Base-by-base conservation (phyloP, 2,329 filamentous ascomycete genomes). In the Escovopsis sp. region DNA sequence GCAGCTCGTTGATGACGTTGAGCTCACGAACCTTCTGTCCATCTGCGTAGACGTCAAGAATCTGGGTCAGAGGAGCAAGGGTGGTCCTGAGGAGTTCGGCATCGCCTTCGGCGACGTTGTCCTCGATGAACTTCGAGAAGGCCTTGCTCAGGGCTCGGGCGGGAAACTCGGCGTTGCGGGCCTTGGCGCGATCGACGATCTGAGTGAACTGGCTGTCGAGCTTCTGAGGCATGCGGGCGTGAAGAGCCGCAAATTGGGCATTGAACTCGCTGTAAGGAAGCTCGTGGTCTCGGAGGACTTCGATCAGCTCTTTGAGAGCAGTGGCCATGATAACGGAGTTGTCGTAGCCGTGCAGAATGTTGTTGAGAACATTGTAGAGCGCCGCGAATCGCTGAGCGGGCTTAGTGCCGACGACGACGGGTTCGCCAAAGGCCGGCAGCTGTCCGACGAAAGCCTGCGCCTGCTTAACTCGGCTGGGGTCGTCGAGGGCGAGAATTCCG, bases 211-310 rank as follows among this genome's bases (percentile, higher is more conserved):
- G 79, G 19, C 77, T 63, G 53, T 95, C 88, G 28, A 98, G 78
- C 67, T 89, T 95, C 59, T 89, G 82, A 0, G 91, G 91, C 84
- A 96, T 98, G 54, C 91, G 84, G 6, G 88, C 85, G 63, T 96
- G 89, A n/a, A 98, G 75, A 19, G 91, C 91, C 39, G 91, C 94
- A 52, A 94, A 91, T 58, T 96, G 87, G 6, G 89, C 84, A 49
- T 83, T 87, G 85, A 89, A 98, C 63, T 98, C 87, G 61, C 89
- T 87, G 59, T 91, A 98, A 1, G 91, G 91, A 48, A 98, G 74
- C 55, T 95, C 88, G 1, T 83, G 79, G 56, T 94, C 77, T 36
- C 89, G 81, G 19, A 98, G 75, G 10, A 98, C 88, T 46, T 86
- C 77, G n/a, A 95, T 80, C 33, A 96, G 71, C 58, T 91, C 85